Evolutionary conservation across 495 filamentous ascomycete genomes (phyloP), one percentile per base, ranked within the genome.

Genomic region (Trichocladium uniseriatum): DNA sequence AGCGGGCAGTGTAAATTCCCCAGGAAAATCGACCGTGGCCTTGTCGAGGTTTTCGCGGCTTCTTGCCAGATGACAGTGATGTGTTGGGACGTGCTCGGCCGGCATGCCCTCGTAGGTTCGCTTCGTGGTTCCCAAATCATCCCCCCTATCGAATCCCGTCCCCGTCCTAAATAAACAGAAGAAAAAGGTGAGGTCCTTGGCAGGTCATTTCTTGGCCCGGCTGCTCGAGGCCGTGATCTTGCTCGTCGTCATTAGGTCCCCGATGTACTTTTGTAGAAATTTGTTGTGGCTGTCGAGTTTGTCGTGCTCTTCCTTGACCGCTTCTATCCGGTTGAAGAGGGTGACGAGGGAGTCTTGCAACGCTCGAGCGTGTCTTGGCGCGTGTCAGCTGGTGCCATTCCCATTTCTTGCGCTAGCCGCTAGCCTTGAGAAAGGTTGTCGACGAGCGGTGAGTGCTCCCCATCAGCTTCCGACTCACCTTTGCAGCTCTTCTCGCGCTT

Each of bases 271-370:
- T 62, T 97, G 94, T 11, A 98, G 68, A 56, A 95, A 95, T 59
- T 83, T 87, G 74, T 98, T 98, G 59, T 95, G 84, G 56, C 75
- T 86, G 64, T 97, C 90, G 24, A 98, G 76, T 67, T 94, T 94
- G 66, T 95, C 84, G 61, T 96, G 88, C 63, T 96, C 90, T 48
- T 83, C 81, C 65, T 87, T 86, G 43, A 97, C 90, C n/a, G 81
- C 83, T 57, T 97, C 92, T 61, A 97, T 91, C 31, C 87, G 81
- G 63, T 95, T 86, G 49, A 95, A 86, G 15, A 97, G 79, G 42
- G 83, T 88, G 38, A 91, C 72, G 24, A 98, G 78, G 42, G 87
- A 90, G 41, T 86, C 83, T 65, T 98, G 92, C 42, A 97, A 76
- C 41, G 78, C 78, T 65, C 84, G 83, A 41, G 92, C 89, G 69